These are phyloP conservation scores for Fusarium tanahbumbuense DNA, from an alignment of 2,329 filamentous ascomycete genomes.

Conservation along the genomic window DNA sequence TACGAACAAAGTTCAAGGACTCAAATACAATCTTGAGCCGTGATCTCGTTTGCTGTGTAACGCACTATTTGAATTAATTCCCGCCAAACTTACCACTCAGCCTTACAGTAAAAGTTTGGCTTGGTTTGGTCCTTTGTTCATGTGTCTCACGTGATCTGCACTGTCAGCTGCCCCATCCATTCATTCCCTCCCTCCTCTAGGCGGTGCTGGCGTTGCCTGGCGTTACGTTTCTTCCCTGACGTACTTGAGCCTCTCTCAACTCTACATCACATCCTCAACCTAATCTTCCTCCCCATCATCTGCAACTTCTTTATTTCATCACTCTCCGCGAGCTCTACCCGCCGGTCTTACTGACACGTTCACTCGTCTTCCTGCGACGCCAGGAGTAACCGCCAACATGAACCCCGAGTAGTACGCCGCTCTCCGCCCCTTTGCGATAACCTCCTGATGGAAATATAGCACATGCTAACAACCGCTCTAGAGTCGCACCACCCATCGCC, in stretches of 20 bases:
- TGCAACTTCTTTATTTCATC: constrained; percentile 39
- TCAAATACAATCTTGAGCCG: background rate
- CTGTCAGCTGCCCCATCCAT: constrained; percentile 44
- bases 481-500: constrained; percentile 37
- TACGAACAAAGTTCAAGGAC: background rate
- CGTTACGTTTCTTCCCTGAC: constrained; percentile 52
- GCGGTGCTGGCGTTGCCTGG: constrained; percentile 46
- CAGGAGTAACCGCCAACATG: constrained; percentile 68
- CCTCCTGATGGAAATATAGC: constrained; percentile 46
- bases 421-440: constrained; percentile 47
- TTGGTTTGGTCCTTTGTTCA: constrained; percentile 18
- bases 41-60: background rate
- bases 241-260: constrained; percentile 46
- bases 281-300: constrained; percentile 45
- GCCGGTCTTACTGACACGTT: constrained; percentile 3
- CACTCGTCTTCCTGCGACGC: constrained; percentile 20
- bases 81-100: background rate
- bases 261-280: constrained; percentile 46
- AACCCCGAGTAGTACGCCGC: constrained; percentile 89
- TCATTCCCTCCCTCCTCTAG: constrained; percentile 28
- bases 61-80: background rate
- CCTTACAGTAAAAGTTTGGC: background rate
- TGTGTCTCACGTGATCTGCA: constrained; percentile 43
- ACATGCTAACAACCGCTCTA: constrained; percentile 45
- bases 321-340: constrained; percentile 15